Conservation (phyloP, 2,329 filamentous ascomycete species). For the Colletotrichum theobromicola region DNA sequence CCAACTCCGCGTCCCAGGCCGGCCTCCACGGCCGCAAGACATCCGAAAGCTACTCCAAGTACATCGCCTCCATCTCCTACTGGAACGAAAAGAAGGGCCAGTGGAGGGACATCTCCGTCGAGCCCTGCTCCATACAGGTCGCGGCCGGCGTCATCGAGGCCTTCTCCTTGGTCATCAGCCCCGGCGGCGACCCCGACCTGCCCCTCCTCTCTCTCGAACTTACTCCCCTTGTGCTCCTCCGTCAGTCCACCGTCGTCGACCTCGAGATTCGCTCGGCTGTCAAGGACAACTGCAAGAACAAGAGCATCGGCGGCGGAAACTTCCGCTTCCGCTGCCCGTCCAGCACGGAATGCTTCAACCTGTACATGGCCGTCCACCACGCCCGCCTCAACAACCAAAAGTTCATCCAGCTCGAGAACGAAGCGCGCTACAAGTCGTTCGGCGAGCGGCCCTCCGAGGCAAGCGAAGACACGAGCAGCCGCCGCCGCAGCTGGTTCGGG, state of each 20-base stretch:
- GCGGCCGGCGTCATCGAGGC: conserved; percentile 65
- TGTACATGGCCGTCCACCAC: conserved; percentile 88
- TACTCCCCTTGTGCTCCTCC: conserved; percentile 87
- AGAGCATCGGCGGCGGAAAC: conserved; percentile 70
- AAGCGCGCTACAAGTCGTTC: conserved; percentile 75
- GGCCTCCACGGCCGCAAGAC: conserved; percentile 60
- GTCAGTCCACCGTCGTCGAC: conserved; percentile 90
- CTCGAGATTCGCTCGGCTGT: conserved; percentile 92
- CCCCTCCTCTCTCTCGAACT: conserved; percentile 78
- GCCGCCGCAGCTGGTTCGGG: conserved; percentile 63
- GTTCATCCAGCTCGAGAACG: conserved; percentile 73
- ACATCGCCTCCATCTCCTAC: conserved; percentile 62
- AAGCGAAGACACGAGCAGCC: conserved; percentile 51
- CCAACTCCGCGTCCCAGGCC: conserved; percentile 81
- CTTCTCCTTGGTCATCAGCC: conserved; percentile 46
- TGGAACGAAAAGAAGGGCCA: conserved; percentile 65
- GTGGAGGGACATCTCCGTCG: conserved; percentile 63
- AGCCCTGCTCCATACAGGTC: conserved; percentile 60
- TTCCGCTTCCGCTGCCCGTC: conserved; percentile 89
- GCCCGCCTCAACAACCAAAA: conserved; percentile 92
- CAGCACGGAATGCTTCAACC: conserved; percentile 75
- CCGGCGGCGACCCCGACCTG: conserved; percentile 29
- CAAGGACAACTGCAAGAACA: conserved; percentile 72
- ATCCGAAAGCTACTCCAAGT: conserved; percentile 50
- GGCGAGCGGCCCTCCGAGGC: conserved; percentile 60